These are phyloP conservation scores for Saccharomycopsis hybrid DNA, from an alignment of 1,139 yeast genomes.

Conservation along the genomic window DNA sequence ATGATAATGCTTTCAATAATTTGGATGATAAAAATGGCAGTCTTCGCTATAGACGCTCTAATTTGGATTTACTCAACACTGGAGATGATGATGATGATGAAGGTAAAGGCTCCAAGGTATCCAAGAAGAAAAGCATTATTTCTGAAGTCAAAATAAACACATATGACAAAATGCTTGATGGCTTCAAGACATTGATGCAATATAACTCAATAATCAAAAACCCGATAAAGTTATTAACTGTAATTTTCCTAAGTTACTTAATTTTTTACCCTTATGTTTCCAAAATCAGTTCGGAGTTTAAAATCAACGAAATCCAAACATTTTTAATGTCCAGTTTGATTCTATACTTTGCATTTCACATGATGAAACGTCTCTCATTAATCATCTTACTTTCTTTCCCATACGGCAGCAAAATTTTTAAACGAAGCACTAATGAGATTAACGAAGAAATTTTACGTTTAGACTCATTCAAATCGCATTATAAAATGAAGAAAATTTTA, in stretches of 20 bases:
- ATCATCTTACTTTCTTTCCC: slow-evolving; percentile 51
- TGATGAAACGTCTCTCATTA: slow-evolving; percentile 46
- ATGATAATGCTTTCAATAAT: background rate
- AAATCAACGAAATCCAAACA: slow-evolving; percentile 45
- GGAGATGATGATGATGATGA: slow-evolving; percentile 4
- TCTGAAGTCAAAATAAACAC: slow-evolving; percentile 1
- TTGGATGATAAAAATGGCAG: slow-evolving; percentile 1
- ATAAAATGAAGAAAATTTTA: slow-evolving; percentile 42
- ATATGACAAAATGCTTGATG: slow-evolving; percentile 7
- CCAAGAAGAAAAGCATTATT: background rate
- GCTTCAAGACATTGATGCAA: slow-evolving; percentile 2
- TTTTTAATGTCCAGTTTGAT: slow-evolving; percentile 43
- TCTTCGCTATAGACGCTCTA: slow-evolving; percentile 8
- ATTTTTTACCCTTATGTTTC: slow-evolving; percentile 22
- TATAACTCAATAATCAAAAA: slow-evolving; percentile 24
- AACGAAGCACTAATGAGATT: slow-evolving; percentile 35
- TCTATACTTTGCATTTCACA: slow-evolving; percentile 47
- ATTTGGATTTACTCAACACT: slow-evolving; percentile 8
- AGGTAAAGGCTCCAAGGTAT: background rate
- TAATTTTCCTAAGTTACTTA: slow-evolving; percentile 13
- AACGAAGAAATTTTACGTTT: slow-evolving; percentile 28
- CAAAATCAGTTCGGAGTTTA: slow-evolving; percentile 31
- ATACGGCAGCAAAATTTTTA: slow-evolving; percentile 36
- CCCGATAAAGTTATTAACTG: slow-evolving; percentile 20
- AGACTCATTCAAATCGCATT: slow-evolving; percentile 45